Percentiles rank a stretch among this genome's conserved stretches.
These are phyloP conservation scores for Talaromyces stipitatus DNA, from an alignment of 495 filamentous ascomycete species.

Conservation along the genomic window DNA sequence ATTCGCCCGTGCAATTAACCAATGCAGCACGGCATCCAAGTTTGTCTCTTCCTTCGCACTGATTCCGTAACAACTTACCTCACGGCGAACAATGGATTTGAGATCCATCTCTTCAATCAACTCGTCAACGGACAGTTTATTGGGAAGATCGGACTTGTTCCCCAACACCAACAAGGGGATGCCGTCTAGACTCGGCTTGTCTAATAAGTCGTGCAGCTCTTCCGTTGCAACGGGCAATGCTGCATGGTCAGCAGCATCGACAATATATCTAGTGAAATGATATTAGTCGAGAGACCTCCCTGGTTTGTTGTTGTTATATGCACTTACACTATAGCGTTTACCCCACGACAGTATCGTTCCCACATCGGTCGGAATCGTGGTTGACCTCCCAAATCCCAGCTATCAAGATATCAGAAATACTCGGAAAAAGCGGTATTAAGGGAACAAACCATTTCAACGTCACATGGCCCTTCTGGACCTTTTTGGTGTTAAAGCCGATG, in stretches of 20 bases:
- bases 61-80: slow-evolving; percentile 98
- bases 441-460: slow-evolving; percentile 80
- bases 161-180: slow-evolving; percentile 95
- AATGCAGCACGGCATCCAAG: slow-evolving; percentile 91
- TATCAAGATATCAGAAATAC: slow-evolving; percentile 16
- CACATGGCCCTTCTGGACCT: slow-evolving; percentile 95
- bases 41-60: slow-evolving; percentile 98
- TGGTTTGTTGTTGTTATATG: slow-evolving; percentile 5
- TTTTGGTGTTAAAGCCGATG: slow-evolving; percentile 98
- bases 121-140: slow-evolving; percentile 86
- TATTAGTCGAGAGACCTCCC: slow-evolving; percentile 1
- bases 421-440: slow-evolving; percentile 7
- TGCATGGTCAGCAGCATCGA: slow-evolving; percentile 77
- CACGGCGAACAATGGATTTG: slow-evolving; percentile 79
- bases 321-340: slow-evolving; percentile 89
- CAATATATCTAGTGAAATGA: slow-evolving; percentile 72
- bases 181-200: slow-evolving; percentile 74
- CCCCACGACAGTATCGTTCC: slow-evolving; percentile 96
- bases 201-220: slow-evolving; percentile 83
- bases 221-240: slow-evolving; percentile 83
- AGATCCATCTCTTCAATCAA: slow-evolving; percentile 89
- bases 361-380: slow-evolving; percentile 98
- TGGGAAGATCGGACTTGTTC: slow-evolving; percentile 90
- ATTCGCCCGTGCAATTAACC: slow-evolving; percentile 85
- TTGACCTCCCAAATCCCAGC: slow-evolving; percentile 96